Evolutionary conservation across 176 grass and related monocot genomes (phyloP), one percentile per base, ranked within the genome.

Genomic region (Musa troglodytarum): DNA sequence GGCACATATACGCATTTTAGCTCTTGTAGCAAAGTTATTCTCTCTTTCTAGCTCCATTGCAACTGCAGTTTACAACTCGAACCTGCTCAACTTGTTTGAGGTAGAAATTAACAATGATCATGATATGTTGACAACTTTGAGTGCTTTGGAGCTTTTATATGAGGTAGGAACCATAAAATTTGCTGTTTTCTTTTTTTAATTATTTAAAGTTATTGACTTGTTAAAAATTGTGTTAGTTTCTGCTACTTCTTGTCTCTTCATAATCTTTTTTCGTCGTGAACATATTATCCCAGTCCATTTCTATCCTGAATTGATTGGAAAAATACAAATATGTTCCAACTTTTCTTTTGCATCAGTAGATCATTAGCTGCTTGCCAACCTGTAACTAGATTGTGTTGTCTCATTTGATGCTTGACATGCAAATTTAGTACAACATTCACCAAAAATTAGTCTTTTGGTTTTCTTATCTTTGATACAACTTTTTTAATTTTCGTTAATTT

Each of bases 11-110:
- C 86, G 86, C 49, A 80, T 98, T 88, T 82, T 98, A 75, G 85
- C 90, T 69, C 80, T 98, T 64, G 76, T 98, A 77, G 88, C 83
- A 71, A 98, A 93, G 75, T 83, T 98, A 52, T 98, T 93, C 77
- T 81, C 78, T 52, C 73, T 91, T 76, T 91, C 90, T 78, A 87
- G 72, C 52, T 81, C 76, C 82, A 68, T 82, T 78, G 90, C 86
- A 77, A 81, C 82, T 49, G 76, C 79, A 77, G 86, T 98, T 81
- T 69, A 75, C 69, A 76, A 82, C 76, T 94, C 75, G 17, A 76
- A 89, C 68, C 95, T 98, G 72, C 88, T 94, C 64, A 89, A 85
- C 63, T 84, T 98, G 83, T 98, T 91, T 93, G 88, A 87, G 84
- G 51, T 62, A 3, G 95, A 91, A 81, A 98, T 98, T 59, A 98